A percentile compares a stretch with the other conserved stretches of the same genome.
phyloP scores from a whole-genome alignment of 78 protist species.

The Thecamonas trahens region DNA sequence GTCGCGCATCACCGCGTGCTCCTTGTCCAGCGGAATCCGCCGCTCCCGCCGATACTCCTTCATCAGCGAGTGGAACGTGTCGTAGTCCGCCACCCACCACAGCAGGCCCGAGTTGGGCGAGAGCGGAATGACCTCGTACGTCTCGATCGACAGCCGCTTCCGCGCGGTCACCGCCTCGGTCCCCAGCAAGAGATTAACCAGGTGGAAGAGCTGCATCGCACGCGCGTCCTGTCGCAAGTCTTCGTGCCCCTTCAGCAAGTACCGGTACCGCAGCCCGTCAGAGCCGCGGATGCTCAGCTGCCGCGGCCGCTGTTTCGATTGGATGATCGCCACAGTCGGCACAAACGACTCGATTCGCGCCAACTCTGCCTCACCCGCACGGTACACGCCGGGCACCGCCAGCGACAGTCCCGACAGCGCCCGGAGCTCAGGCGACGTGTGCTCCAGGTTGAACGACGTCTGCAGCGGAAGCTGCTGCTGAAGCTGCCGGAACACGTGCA shows the following conservation, averaged over 20 bases:
- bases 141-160: constrained; percentile 21
- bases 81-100: constrained; percentile 72
- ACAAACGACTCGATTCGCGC: neutral
- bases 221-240: constrained; percentile 69
- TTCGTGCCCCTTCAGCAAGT: constrained; percentile 87
- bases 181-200: constrained; percentile 74
- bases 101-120: constrained; percentile 78
- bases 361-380: neutral
- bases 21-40: neutral
- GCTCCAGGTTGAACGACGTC: constrained; percentile 34
- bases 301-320: constrained; percentile 90
- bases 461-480: constrained; percentile 11
- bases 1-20: constrained; percentile 15
- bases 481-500: constrained; percentile 43
- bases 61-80: constrained; percentile 61
- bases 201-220: constrained; percentile 70
- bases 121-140: constrained; percentile 67
- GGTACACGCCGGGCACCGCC: constrained; percentile 80
- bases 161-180: neutral
- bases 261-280: constrained; percentile 49
- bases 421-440: constrained; percentile 42
- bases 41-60: constrained; percentile 24
- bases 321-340: constrained; percentile 49
- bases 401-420: constrained; percentile 43
- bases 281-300: constrained; percentile 50